These are phyloP conservation scores for Penicillium thymicola DNA, from an alignment of 2,329 filamentous ascomycete species.

Conservation along the genomic window DNA sequence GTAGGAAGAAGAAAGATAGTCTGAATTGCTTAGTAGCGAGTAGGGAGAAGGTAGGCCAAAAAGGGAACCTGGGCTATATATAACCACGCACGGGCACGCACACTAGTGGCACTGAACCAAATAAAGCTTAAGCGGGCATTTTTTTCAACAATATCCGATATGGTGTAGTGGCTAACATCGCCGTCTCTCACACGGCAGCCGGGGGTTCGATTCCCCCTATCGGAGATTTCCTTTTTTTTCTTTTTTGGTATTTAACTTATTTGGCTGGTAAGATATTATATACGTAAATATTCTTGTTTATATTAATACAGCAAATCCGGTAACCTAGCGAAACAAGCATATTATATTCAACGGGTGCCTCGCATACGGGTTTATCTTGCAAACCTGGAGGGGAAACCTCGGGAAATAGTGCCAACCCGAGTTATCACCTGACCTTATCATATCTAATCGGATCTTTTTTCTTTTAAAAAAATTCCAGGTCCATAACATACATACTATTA, in stretches of 20 bases:
- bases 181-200: slow-evolving; percentile 31
- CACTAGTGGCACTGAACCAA: no score
- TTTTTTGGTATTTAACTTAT: neutral
- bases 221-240: slow-evolving; percentile 11
- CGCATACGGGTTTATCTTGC: no score
- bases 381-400: neutral
- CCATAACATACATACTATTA: neutral
- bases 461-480: neutral
- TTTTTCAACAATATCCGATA: slow-evolving; percentile 25
- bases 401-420: neutral
- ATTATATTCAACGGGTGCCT: no score
- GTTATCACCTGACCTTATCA: slow-evolving; percentile 10
- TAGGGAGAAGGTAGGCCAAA: no score
- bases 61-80: no score
- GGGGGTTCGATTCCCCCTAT: slow-evolving; percentile 32
- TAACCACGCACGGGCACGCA: no score
- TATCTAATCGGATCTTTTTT: slow-evolving; percentile 10
- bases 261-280: no score
- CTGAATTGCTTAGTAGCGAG: no score
- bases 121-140: no score
- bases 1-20: no score
- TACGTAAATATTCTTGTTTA: no score
- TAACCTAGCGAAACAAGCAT: neutral
- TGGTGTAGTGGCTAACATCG: slow-evolving; percentile 33
- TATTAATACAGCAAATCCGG: no score